Base-by-base conservation (phyloP, 805 yeast genomes). In the Ogataea pilisensis region DNA sequence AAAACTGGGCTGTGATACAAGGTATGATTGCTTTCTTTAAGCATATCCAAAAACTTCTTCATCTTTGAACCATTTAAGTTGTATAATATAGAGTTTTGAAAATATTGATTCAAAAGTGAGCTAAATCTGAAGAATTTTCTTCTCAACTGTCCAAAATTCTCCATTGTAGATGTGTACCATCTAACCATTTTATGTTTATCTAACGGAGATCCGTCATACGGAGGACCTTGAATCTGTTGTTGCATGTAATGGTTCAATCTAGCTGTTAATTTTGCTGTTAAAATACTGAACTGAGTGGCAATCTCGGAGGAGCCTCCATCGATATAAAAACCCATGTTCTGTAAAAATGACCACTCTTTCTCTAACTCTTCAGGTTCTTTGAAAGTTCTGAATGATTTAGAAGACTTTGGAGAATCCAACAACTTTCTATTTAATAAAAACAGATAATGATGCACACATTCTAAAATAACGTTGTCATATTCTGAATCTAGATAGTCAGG, bases 361-460 rank as follows among this genome's bases (percentile, higher is more conserved):
- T 88, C 95, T 36, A 93, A 67, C 55, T 85, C 89, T 50, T 91
- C 99, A 1, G 96, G 90, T 54, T 87, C 97, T 54, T 87, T 87
- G 61, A 86, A 87, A 0, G 95, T 85, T 51, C 89, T 75, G 65
- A 86, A 85, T 12, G 83, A 75, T 31, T 70, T 68, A 4, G 71
- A 68, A 3, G 77, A 71, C 42, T 77, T 75, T 0, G 89, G 80
- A 43, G 89, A 78, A 51, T 88, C 95, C 35, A 88, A 66, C 37
- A 90, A 70, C 60, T 91, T 93, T 52, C 81, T 73, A 52, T 85
- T 82, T 25, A 91, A 64, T 36, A 93, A 65, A 13, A 75, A 76
- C 50, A 90, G 72, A 46, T 85, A 78, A 54, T 83, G 84, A 27
- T 76, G 72, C 13, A 87, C 84, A 45, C 95, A 85, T 36, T 81